Evolutionary conservation across 2,329 filamentous ascomycete species (phyloP).

Genomic region (Penicillium sp.): DNA sequence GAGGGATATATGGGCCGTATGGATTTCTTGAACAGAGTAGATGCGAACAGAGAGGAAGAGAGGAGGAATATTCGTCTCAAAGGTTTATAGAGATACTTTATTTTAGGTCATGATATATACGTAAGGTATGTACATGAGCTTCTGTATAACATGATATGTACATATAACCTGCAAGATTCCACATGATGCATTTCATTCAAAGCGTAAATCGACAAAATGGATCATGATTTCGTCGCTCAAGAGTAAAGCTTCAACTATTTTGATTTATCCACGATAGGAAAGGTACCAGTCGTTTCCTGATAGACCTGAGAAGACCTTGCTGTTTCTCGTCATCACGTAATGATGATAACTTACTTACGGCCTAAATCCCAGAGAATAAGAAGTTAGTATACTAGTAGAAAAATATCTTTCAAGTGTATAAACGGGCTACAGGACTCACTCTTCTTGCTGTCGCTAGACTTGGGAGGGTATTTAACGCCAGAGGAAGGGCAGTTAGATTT

Average conservation of each 20-base stretch:
- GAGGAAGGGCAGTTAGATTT: conserved; percentile 59
- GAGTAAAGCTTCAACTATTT: too few species aligned
- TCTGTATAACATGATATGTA: conserved; percentile 11
- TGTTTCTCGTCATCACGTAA: not conserved
- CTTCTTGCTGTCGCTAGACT: not conserved
- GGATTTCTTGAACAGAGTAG: conserved; percentile 59
- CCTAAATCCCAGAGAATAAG: not conserved
- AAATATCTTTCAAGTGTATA: not conserved
- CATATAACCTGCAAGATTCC: conserved; percentile 1
- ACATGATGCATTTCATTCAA: not conserved
- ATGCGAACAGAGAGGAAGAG: conserved; percentile 54
- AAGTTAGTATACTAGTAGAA: not conserved
- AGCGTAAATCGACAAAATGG: not conserved
- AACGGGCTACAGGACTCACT: not conserved
- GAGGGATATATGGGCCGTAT: conserved; percentile 59
- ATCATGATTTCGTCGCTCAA: too few species aligned
- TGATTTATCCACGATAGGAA: too few species aligned
- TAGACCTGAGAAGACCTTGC: not conserved
- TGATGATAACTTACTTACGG: not conserved
- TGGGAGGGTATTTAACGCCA: conserved; percentile 62
- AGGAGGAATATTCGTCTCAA: conserved; percentile 50
- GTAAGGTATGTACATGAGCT: not conserved
- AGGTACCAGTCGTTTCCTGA: not conserved
- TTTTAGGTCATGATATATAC: not conserved
- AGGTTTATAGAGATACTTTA: conserved; percentile 23